Evolutionary conservation across 116 monocot genomes (phyloP), one percentile per base, ranked within the genome.

Genomic region (Posidonia oceanica): DNA sequence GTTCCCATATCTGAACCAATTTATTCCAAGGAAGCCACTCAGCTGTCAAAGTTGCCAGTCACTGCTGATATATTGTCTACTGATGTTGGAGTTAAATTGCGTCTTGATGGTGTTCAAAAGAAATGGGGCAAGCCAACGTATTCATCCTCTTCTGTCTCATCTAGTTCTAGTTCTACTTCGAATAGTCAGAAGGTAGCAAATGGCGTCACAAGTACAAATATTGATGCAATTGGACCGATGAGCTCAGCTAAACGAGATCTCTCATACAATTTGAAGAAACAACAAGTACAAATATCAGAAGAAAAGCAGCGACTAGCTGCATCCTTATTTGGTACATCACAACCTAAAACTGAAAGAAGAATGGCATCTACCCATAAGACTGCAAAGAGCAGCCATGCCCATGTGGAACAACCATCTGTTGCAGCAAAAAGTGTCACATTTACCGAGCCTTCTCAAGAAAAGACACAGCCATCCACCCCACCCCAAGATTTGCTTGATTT

Each of bases 241-340:
- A 63, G 69, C 55, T 75, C 81, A 18, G 72, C 80, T 17, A 15
- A 71, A 39, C 77, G 77, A 40, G 83, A 87, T 66, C 48, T 56
- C 54, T 63, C 74, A 64, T 64, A 76, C 55, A 74, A 68, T 67
- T 70, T 83, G 2, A 75, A 81, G 72, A 91, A 64, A 71, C 79
- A 84, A 58, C 74, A 78, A 52, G 79, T 66, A 58, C 88, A 88
- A 68, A 76, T 87, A 61, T 89, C 96, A 38, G 81, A 83, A 55
- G 91, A 96, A 75, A 96, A 96, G 66, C 96, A 96, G 68, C 86
- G 67, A 75, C 62, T 96, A 54, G 96, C 96, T 39, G 91, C 96
- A 63, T 96, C 96, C 18, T 73, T 96, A 12, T 96, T 96, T 64
- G 96, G 96, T 69, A 56, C 69, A 39, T 73, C 83, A 66, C 72